phyloP scores from a whole-genome alignment of 2,329 filamentous ascomycete genomes.

The Colletotrichum cereale region DNA sequence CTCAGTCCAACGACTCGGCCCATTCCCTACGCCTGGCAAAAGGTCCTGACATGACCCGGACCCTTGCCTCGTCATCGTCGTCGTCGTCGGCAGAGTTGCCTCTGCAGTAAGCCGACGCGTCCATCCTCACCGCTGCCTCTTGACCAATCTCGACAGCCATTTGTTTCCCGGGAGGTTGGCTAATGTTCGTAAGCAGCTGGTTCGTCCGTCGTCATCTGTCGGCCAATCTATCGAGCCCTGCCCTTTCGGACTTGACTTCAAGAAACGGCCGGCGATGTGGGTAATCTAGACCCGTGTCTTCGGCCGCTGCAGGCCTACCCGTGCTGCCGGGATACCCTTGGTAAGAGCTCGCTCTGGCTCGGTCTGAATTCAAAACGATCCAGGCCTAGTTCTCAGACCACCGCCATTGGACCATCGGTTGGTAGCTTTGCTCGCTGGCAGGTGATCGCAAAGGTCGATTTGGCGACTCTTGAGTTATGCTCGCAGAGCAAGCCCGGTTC shows the following conservation, averaged over 20 bases:
- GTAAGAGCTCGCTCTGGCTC: background rate
- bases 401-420: background rate
- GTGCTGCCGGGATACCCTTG: background rate
- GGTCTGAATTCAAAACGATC: background rate
- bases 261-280: constrained; percentile 10
- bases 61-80: constrained; percentile 30
- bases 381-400: no score
- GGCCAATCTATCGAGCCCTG: background rate
- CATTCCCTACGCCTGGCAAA: background rate
- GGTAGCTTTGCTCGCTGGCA: background rate
- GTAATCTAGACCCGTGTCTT: background rate
- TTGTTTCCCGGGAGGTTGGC: fast-evolving
- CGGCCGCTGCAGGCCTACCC: background rate
- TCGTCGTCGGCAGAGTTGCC: constrained; percentile 2
- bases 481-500: background rate
- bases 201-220: background rate
- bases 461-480: background rate
- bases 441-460: background rate
- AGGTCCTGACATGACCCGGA: background rate
- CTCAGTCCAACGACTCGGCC: no score
- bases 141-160: background rate
- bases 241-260: background rate
- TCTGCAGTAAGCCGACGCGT: constrained; percentile 19
- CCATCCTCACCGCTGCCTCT: background rate
- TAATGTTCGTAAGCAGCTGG: background rate